Evolutionary conservation across 1,284 basidiomycete genomes (phyloP).

Genomic region (Heliocybe sulcata): DNA sequence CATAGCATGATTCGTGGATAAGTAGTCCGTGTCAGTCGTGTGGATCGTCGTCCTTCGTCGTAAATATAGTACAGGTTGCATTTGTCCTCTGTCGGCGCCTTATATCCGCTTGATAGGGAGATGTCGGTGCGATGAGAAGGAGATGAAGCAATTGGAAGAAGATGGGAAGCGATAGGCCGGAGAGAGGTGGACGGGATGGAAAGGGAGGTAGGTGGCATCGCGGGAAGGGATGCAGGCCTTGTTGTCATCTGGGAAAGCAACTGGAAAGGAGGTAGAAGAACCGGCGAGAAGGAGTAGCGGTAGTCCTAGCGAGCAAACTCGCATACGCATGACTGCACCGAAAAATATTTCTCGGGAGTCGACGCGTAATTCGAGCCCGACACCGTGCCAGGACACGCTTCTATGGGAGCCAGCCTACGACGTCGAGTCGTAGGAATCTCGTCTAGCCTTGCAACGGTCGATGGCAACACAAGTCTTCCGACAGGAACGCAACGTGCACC

Average conservation of each 20-base stretch:
- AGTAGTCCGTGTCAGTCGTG: slow-evolving; percentile 1
- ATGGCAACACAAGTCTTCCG: background rate
- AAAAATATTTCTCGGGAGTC: background rate
- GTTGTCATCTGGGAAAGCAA: background rate
- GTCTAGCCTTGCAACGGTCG: background rate
- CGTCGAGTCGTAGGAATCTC: background rate
- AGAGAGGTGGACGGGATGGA: background rate
- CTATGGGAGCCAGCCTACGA: background rate
- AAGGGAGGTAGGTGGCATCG: background rate
- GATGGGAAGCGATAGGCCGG: background rate
- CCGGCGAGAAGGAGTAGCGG: background rate
- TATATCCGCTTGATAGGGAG: background rate
- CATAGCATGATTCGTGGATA: background rate
- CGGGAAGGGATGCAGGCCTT: background rate
- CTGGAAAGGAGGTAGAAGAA: background rate
- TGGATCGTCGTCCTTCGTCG: slow-evolving; percentile 1
- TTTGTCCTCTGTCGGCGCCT: background rate
- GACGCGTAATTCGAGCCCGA: background rate
- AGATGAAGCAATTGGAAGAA: background rate
- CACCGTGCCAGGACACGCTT: background rate
- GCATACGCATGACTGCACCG: background rate
- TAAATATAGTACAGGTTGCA: background rate
- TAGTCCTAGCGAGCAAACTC: background rate
- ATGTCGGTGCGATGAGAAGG: background rate
- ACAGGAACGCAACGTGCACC: background rate